Conservation (phyloP, 148 eudicot genomes). For the Rheum nobile region DNA sequence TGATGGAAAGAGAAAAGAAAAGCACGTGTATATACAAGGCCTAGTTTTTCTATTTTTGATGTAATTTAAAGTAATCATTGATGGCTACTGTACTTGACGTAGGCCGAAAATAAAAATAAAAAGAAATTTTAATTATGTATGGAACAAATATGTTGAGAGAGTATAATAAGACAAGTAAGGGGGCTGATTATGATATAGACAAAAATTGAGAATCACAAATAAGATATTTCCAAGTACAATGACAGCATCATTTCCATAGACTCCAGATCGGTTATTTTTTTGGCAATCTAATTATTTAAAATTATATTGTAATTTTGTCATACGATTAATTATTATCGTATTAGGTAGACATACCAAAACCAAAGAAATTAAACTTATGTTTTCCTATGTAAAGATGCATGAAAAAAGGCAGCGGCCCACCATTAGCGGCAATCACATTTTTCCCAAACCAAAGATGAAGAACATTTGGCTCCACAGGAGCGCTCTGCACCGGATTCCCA, state of each 20-base stretch:
- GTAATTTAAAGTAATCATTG: neutral
- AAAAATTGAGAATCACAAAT: neutral
- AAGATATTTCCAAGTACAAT: too few relatives aligned
- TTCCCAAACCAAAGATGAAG: neutral
- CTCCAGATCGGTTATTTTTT: neutral
- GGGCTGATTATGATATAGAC: neutral
- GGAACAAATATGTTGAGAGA: neutral
- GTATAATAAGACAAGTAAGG: neutral
- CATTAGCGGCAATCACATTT: neutral
- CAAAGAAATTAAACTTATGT: neutral
- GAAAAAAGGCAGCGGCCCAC: neutral
- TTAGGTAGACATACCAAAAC: too few relatives aligned
- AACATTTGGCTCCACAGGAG: neutral
- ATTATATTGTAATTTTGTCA: neutral
- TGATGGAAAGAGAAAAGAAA: too few relatives aligned
- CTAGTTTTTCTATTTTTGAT: too few relatives aligned
- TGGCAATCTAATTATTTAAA: neutral
- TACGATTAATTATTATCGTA: neutral
- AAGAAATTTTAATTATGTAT: neutral
- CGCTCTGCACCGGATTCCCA: neutral
- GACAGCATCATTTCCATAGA: neutral
- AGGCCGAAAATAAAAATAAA: neutral
- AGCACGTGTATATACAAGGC: too few relatives aligned
- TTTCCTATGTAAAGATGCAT: neutral
- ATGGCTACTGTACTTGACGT: neutral